Base-by-base conservation (phyloP, 108 stramenopile genomes). In the Phaeodactylum tricornutum region DNA sequence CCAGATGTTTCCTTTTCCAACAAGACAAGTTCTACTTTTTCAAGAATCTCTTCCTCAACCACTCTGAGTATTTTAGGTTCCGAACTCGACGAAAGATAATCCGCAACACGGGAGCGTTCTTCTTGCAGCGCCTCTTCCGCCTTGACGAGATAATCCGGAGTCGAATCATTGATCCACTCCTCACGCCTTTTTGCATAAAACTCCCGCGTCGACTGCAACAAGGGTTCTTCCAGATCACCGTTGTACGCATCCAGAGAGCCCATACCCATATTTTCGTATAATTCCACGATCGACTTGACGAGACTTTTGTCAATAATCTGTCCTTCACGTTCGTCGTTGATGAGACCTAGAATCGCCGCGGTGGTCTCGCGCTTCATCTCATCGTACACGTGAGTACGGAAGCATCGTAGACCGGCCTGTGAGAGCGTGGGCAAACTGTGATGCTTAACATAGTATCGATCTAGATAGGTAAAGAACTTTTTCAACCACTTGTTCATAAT, bases 401-500 rank as follows among this genome's bases (percentile, higher is more conserved):
- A 99, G 49, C 79, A 72, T 29, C 71, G 73, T 29, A 98, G 62
- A 4, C 96, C 96, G 19, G 95, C 87, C 50, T 91, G 81, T 29
- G 55, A 63, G 8, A 99, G 72, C n/a, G 92, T 84, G 29, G 93
- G 92, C 19, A 94, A 67, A 54, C 68, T 76, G 57, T 95, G 91
- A 67, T 95, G 94, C 69, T 96, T 94, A 54, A 98, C 94, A 64
- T 96, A 95, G 82, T 96, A 98, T 20, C 95, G 79, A 73, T 95
- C 92, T 27, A 99, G 77, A 69, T 99, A 99, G 59, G 88, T 95
- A 67, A 99, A 99, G 71, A 99, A 98, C 44, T 93, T 91, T 50
- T 76, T 90, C 57, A 98, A 81, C 99, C 99, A 99, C 61, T 96
- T 95, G 75, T 98, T 97, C 99, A 99, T 99, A 52, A 98, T 96